phyloP scores from a whole-genome alignment of 768 basidiomycete genomes.

The Tylopilus sp. region DNA sequence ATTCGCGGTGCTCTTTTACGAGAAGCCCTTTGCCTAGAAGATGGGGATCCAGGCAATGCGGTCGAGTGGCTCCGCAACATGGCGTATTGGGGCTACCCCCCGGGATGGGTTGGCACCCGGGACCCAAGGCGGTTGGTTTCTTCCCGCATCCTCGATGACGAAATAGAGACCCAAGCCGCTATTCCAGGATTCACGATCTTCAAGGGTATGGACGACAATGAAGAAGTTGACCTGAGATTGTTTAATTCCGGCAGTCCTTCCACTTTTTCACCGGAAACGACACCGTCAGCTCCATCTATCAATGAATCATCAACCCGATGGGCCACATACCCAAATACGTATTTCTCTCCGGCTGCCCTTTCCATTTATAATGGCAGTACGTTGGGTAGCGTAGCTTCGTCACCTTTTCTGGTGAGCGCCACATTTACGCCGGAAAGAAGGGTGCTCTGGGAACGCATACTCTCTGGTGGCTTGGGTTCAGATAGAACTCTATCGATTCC shows the following conservation, averaged over 20 bases:
- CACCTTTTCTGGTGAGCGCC: slow-evolving; percentile 24
- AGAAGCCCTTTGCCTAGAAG: slow-evolving; percentile 49
- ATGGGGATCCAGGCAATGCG: slow-evolving; percentile 34
- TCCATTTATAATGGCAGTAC: slow-evolving; percentile 45
- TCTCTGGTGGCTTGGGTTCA: slow-evolving; percentile 14
- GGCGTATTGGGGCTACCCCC: slow-evolving; percentile 73
- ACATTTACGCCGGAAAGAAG: slow-evolving; percentile 37
- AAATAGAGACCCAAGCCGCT: not conserved
- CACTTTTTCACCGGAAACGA: slow-evolving; percentile 1
- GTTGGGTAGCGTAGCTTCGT: slow-evolving; percentile 31
- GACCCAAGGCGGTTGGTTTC: slow-evolving; percentile 55
- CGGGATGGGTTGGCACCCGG: slow-evolving; percentile 52
- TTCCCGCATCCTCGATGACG: slow-evolving; percentile 44
- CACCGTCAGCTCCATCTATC: not conserved
- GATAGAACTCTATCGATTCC: not conserved
- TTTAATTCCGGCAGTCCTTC: not conserved
- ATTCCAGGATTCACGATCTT: slow-evolving; percentile 31
- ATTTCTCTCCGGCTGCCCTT: slow-evolving; percentile 56
- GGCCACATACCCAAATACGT: slow-evolving; percentile 58
- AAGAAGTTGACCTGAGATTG: slow-evolving; percentile 31
- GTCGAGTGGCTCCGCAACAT: slow-evolving; percentile 62
- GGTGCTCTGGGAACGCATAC: slow-evolving; percentile 40
- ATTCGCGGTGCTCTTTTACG: slow-evolving; percentile 47
- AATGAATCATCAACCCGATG: slow-evolving; percentile 39
- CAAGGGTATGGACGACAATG: slow-evolving; percentile 35